phyloP scores from a whole-genome alignment of 164 flowering plant species.

The Tetrastigma voinierianum region DNA sequence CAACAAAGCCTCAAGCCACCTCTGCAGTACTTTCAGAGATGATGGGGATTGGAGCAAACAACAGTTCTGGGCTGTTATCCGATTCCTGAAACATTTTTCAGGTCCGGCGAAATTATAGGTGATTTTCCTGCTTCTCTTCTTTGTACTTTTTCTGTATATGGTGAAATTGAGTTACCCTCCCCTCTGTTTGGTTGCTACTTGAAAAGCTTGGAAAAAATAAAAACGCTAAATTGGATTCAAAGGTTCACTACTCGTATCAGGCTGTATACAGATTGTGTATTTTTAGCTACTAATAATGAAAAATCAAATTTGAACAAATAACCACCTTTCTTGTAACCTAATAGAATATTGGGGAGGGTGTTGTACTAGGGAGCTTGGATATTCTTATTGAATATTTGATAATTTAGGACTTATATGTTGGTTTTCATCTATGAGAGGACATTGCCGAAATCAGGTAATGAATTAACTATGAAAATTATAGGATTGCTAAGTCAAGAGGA shows the following conservation, averaged over 20 bases:
- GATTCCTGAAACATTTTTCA: slow-evolving; percentile 40
- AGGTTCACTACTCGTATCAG: not conserved
- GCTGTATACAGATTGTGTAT: not conserved
- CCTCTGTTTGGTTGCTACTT: not conserved
- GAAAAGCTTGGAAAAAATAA: not conserved
- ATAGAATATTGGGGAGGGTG: slow-evolving; percentile 4
- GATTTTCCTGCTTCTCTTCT: slow-evolving; percentile 5
- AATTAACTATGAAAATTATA: slow-evolving; percentile 44
- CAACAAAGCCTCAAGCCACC: slow-evolving; percentile 27
- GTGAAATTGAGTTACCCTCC: too few species aligned
- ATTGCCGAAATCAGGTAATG: slow-evolving; percentile 41
- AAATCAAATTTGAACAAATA: too few species aligned
- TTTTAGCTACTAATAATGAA: too few species aligned
- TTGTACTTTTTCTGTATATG: not conserved
- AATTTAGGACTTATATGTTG: slow-evolving; percentile 23
- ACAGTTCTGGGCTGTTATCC: slow-evolving; percentile 53
- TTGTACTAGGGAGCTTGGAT: slow-evolving; percentile 1
- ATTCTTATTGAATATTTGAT: not conserved
- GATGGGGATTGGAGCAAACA: slow-evolving; percentile 62
- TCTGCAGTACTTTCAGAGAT: slow-evolving; percentile 34
- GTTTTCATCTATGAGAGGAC: slow-evolving; percentile 56
- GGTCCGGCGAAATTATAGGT: slow-evolving; percentile 45
- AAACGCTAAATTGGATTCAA: not conserved
- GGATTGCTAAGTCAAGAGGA: slow-evolving; percentile 35
- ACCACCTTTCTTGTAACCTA: too few species aligned